phyloP scores from a whole-genome alignment of 176 grass and related monocot genomes.

The Carex kokanica region DNA sequence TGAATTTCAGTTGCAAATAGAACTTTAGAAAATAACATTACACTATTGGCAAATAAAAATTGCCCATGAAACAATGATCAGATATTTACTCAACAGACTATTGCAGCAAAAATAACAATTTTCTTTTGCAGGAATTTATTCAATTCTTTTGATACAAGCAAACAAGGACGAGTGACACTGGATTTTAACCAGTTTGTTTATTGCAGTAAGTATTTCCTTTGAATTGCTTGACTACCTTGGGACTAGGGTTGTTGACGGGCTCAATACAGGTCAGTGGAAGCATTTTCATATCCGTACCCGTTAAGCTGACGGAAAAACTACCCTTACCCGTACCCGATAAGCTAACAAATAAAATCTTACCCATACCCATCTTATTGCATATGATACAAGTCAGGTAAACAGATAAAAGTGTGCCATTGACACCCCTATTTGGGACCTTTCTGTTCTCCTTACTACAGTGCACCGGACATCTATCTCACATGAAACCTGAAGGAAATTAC shows the following conservation, averaged over 20 bases:
- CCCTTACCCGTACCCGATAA: too few species aligned
- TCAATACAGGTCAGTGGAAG: too few species aligned
- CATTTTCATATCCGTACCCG: too few species aligned
- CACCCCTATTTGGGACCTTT: neutral
- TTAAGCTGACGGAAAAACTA: too few species aligned
- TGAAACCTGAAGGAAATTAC: neutral
- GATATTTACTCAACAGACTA: neutral
- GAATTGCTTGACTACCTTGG: neutral
- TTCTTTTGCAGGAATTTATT: constrained; percentile 57
- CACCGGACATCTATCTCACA: neutral
- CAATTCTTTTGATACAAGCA: constrained; percentile 67
- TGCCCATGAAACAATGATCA: neutral
- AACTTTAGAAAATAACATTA: neutral
- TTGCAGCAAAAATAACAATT: neutral
- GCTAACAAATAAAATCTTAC: too few species aligned
- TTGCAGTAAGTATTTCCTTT: constrained; percentile 57
- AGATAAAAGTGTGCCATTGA: too few species aligned
- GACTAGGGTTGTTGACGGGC: too few species aligned
- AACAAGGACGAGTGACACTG: constrained; percentile 73
- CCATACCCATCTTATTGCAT: too few species aligned
- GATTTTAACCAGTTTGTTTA: constrained; percentile 93
- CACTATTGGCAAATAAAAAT: constrained; percentile 4
- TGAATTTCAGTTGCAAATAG: constrained; percentile 1
- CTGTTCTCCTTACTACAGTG: neutral
- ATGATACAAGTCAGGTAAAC: too few species aligned